Conservation (phyloP, 2,329 filamentous ascomycete species). For the Apiospora sp. region DNA sequence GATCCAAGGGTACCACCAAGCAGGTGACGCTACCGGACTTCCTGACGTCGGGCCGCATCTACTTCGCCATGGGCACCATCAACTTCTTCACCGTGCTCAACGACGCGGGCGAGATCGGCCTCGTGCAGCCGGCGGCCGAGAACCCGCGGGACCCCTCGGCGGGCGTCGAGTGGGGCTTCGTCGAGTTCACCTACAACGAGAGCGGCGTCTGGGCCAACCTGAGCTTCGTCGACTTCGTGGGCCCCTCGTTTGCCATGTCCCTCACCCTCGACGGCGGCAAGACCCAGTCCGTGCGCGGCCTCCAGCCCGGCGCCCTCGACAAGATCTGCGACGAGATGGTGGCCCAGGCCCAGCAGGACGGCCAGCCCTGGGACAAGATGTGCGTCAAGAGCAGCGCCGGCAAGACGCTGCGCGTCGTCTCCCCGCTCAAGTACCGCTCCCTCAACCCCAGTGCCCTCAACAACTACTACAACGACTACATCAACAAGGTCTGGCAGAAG, state of each 20-base stretch:
- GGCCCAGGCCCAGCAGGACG: conserved; percentile 47
- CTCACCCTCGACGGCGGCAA: conserved; percentile 48
- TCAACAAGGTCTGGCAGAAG: conserved; percentile 55
- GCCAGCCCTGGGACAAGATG: conserved; percentile 53
- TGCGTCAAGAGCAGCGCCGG: conserved; percentile 49
- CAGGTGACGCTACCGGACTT: conserved; percentile 49
- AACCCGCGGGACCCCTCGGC: conserved; percentile 53
- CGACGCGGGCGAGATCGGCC: conserved; percentile 39
- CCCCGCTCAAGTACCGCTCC: conserved; percentile 51
- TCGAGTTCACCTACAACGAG: conserved; percentile 55
- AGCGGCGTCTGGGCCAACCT: conserved; percentile 56
- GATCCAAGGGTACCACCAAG: conserved; percentile 46
- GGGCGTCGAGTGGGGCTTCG: conserved; percentile 57
- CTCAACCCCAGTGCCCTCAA: conserved; percentile 46
- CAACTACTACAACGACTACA: conserved; percentile 54
- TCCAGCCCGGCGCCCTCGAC: conserved; percentile 45
- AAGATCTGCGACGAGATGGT: conserved; percentile 51
- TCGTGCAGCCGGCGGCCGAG: conserved; percentile 58
- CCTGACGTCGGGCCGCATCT: conserved; percentile 51
- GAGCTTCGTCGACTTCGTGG: conserved; percentile 60
- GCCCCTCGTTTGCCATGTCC: conserved; percentile 59
- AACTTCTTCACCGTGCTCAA: conserved; percentile 47
- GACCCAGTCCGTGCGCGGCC: conserved; percentile 49
- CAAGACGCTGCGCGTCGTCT: conserved; percentile 52
- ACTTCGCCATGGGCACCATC: conserved; percentile 50